Evolutionary conservation across 2,329 filamentous ascomycete genomes (phyloP).

Genomic region (Esteya vermicola): DNA sequence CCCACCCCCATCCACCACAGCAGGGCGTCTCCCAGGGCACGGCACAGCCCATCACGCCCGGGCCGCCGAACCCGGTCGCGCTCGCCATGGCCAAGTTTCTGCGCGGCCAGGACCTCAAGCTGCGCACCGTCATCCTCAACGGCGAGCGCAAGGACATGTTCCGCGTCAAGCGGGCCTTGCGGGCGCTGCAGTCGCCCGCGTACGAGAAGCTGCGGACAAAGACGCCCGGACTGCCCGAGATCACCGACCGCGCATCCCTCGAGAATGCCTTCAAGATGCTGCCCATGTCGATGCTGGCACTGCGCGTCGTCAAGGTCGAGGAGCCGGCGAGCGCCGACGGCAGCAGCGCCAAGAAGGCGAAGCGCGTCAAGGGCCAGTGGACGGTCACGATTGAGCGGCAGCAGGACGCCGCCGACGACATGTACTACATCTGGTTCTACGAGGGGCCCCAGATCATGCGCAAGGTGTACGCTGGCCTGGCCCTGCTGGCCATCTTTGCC

Average conservation of each 20-base stretch:
- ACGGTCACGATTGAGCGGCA: conserved; percentile 91
- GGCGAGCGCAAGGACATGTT: conserved; percentile 99
- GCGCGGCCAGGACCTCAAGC: conserved; percentile 71
- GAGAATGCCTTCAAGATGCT: conserved; percentile 88
- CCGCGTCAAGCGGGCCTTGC: conserved; percentile 90
- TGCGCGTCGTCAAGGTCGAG: conserved; percentile 76
- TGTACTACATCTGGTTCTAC: conserved; percentile 96
- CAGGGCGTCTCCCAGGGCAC: conserved; percentile 15
- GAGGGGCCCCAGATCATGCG: conserved; percentile 89
- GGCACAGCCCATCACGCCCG: conserved; percentile 58
- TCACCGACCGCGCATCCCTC: conserved; percentile 76
- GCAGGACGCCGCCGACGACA: conserved; percentile 72
- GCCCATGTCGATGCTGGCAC: conserved; percentile 82
- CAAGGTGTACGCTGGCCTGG: conserved; percentile 78
- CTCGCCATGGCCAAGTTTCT: conserved; percentile 84
- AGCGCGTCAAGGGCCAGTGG: conserved; percentile 92
- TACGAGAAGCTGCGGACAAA: conserved; percentile 84
- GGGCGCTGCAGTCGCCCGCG: conserved; percentile 73
- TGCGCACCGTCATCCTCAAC: conserved; percentile 80
- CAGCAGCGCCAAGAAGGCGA: conserved; percentile 49
- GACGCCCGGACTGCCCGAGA: conserved; percentile 75
- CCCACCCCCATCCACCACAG: conserved; percentile 16
- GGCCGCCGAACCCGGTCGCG: conserved; percentile 77
- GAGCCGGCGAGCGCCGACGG: conserved; percentile 18
- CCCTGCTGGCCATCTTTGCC: conserved; percentile 70